Evolutionary conservation across 176 grass and related monocot species (phyloP), one percentile per base, ranked within the genome.

Genomic region (Guadua angustifolia): DNA sequence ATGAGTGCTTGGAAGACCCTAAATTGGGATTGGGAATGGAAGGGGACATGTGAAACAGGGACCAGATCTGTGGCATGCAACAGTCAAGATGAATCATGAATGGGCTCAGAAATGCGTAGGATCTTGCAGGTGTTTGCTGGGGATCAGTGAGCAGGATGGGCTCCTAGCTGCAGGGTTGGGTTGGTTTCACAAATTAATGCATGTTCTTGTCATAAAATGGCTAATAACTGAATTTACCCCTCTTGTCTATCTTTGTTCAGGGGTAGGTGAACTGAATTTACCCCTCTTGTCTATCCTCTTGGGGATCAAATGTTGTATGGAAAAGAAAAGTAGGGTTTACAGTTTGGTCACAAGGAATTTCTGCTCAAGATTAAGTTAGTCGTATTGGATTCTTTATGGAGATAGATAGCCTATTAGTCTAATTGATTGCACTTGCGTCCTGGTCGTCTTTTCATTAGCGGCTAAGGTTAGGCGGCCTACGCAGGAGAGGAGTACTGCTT

Each of bases 71-170:
- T 44, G 63, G 63, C 71, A 25, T 77, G 78, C 77, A 16, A 42
- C 82, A 72, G 71, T 77, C 83, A 78, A 81, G 88, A 79, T 71
- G 24, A 74, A 83, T 71, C 83, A 79, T 71, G 24, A 74, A 83
- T 71, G 73, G 45, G 81, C 66, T 82, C 58, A 58, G 57, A 36
- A 46, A 59, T 59, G 75, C 62, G 82, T 77, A 56, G 83, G 88
- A 89, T 86, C 83, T 82, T 86, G 88, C 83, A 77, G 73, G 88
- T 38, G 82, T 90, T 63, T 66, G 73, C 73, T 52, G 79, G 66
- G n/a, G 74, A 75, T 87, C 80, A 35, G 45, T 64, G 55, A 83
- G 19, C 79, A 66, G 66, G 73, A 72, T 86, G 78, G 72, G 83
- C 56, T 82, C 43, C 88, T 52, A 38, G 22, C 45, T 89, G 78